Base-by-base conservation (phyloP, 2,329 filamentous ascomycete genomes). In the Colletotrichum chrysophilum region DNA sequence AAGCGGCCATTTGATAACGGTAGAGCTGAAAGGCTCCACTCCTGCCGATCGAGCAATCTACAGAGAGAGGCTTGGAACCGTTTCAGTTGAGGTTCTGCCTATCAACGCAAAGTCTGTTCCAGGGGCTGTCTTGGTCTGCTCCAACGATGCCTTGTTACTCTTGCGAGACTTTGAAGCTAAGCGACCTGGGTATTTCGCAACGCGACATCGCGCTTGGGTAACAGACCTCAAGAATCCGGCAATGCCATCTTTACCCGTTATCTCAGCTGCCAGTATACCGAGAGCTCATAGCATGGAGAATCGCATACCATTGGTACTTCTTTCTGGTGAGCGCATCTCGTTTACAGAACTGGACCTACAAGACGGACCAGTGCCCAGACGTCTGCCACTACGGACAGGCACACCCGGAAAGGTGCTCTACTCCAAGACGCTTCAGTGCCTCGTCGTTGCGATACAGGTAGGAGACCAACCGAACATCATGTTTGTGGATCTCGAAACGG, bases 401-500 rank as follows among this genome's bases (percentile, higher is more conserved):
- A 88, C 88, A 3, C 90, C 90, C 3, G 83, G 83, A 14, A 88
- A 89, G 56, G 78, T 93, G 2, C 81, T 93, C 5, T 92, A 91
- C 79, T 93, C 90, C 2, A 85, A 87, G 43, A 82, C 83, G 9
- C 86, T 92, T 64, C 85, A 89, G 52, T 90, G 86, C 76, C 85
- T 91, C 32, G 82, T 93, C 52, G 89, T 91, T n/a, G 90, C 88
- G 1, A 84, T 90, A 21, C 83, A 84, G 12, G 79, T 84, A 12
- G 82, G 86, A 5, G 82, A 86, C 6, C 83, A 83, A 32, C 85
- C 90, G 10, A 89, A 88, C 2, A 80, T 93, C 30, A 83, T 87
- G 28, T 93, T 93, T 71, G 81, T 93, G 34, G 89, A 93, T 72
- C 86, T 89, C 1, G 86, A 88, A 9, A 90, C 89, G 0, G 92